These are phyloP conservation scores for Rhizopogon parksii DNA, from an alignment of 1,284 basidiomycete species.

Conservation along the genomic window DNA sequence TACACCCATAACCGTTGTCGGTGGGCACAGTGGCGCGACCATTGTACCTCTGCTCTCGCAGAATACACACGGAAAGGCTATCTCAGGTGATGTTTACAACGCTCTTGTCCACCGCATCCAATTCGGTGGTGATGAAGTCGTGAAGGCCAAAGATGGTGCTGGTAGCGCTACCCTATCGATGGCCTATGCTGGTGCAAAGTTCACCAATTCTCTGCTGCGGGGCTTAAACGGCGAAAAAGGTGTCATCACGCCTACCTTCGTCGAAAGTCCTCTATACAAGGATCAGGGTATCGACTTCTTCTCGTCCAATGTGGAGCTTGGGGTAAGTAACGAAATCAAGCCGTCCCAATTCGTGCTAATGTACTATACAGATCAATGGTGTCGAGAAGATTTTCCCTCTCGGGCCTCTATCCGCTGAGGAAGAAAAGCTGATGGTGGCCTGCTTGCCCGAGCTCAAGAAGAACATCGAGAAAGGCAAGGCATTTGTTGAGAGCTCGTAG, in stretches of 20 bases:
- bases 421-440: constrained; percentile 82
- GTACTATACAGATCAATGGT: constrained; percentile 59
- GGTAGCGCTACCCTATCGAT: constrained; percentile 86
- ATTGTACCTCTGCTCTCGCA: constrained; percentile 97
- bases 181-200: constrained; percentile 88
- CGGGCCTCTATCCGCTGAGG: constrained; percentile 69
- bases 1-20: constrained; percentile 77
- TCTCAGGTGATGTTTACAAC: constrained; percentile 42
- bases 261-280: constrained; percentile 80
- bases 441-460: constrained; percentile 91
- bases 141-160: constrained; percentile 86
- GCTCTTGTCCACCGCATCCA: constrained; percentile 85
- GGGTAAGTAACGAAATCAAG: constrained; percentile 46
- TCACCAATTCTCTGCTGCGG: constrained; percentile 68
- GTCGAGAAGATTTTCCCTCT: constrained; percentile 85
- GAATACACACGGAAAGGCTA: constrained; percentile 54
- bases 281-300: constrained; percentile 86
- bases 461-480: constrained; percentile 94
- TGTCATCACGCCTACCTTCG: constrained; percentile 80
- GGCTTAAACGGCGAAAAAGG: constrained; percentile 85
- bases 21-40: constrained; percentile 94
- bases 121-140: constrained; percentile 93
- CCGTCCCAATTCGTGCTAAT: constrained; percentile 1
- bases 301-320: constrained; percentile 85
- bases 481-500: constrained; percentile 53